phyloP scores from a whole-genome alignment of 441 rosid genomes.

The Syzygium syzygioides region DNA sequence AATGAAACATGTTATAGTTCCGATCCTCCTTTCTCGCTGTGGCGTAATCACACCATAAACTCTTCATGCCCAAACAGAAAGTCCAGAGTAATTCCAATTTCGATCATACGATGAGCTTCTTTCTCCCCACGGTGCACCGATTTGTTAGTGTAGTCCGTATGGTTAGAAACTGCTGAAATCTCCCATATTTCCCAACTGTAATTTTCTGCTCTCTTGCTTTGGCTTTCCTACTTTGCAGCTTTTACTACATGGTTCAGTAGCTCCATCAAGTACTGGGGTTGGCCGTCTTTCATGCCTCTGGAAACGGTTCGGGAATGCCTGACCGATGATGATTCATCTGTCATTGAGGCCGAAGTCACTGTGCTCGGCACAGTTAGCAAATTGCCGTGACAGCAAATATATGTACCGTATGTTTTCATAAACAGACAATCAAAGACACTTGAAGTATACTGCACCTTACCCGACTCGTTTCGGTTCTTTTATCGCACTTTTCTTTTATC shows the following conservation, averaged over 20 bases:
- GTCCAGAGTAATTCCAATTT: background rate
- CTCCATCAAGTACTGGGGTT: background rate
- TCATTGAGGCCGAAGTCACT: background rate
- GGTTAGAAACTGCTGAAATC: background rate
- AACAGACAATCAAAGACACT: background rate
- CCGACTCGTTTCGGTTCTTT: background rate
- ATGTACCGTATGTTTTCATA: background rate
- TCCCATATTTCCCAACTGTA: background rate
- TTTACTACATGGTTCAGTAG: background rate
- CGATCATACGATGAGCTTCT: background rate
- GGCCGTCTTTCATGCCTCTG: background rate
- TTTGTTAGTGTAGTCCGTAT: background rate
- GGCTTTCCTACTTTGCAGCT: background rate
- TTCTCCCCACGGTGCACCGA: background rate
- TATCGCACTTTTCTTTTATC: background rate
- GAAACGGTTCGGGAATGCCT: background rate
- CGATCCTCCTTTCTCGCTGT: too few species aligned
- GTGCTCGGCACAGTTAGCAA: background rate
- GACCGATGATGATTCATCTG: background rate
- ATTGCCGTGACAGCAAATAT: background rate
- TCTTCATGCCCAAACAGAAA: background rate
- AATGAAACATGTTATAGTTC: too few species aligned
- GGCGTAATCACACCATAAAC: too few species aligned
- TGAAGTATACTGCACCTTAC: background rate
- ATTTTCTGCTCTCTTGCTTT: background rate